Evolutionary conservation across 768 basidiomycete genomes (phyloP).

Genomic region (Hirschioporus abietinus): DNA sequence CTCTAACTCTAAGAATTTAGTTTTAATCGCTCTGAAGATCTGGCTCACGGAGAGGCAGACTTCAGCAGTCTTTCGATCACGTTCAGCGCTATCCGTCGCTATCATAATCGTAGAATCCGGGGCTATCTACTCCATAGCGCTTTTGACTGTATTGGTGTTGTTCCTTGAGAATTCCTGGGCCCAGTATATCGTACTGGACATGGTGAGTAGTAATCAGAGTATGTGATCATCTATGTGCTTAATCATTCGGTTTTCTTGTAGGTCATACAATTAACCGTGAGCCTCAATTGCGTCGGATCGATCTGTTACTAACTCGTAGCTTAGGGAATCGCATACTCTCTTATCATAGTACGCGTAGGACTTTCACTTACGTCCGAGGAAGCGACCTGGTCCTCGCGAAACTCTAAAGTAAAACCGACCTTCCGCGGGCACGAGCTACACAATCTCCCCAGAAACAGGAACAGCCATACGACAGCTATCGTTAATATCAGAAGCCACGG

Average conservation of each 20-base stretch:
- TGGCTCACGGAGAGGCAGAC: slow-evolving; percentile 11
- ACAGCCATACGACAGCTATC: background rate
- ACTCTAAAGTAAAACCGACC: background rate
- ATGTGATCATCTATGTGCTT: no score
- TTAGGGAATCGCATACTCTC: background rate
- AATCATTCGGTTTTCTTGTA: background rate
- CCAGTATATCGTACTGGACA: slow-evolving; percentile 17
- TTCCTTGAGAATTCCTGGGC: slow-evolving; percentile 11
- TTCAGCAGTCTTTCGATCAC: background rate
- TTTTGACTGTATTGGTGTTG: slow-evolving; percentile 11
- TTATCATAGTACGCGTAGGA: background rate
- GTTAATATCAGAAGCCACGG: background rate
- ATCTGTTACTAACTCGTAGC: no score
- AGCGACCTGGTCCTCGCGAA: background rate
- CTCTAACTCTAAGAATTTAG: background rate
- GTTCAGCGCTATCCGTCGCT: slow-evolving; percentile 9
- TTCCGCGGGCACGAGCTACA: background rate
- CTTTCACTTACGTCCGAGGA: background rate
- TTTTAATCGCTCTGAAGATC: slow-evolving; percentile 16
- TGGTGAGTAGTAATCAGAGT: slow-evolving; percentile 10
- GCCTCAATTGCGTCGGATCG: background rate
- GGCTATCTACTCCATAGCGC: slow-evolving; percentile 12
- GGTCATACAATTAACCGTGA: slow-evolving; percentile 10
- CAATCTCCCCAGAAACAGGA: background rate
- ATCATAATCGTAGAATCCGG: slow-evolving; percentile 19